These are phyloP conservation scores for Fusarium euwallaceae DNA, from an alignment of 2,329 filamentous ascomycete species.

Conservation along the genomic window DNA sequence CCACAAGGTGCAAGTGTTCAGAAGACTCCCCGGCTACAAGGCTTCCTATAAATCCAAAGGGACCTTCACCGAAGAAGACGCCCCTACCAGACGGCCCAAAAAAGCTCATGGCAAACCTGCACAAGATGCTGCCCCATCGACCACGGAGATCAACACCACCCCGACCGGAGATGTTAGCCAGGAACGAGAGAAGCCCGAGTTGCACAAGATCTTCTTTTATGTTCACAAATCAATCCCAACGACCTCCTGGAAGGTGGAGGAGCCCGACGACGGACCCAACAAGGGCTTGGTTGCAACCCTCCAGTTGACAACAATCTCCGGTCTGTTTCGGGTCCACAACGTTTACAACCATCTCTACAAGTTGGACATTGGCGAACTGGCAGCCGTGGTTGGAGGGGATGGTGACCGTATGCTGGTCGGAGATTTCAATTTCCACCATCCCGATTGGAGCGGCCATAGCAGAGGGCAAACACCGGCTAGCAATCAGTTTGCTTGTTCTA, in stretches of 20 bases:
- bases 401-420: constrained; percentile 1
- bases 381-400: not conserved
- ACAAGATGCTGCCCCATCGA: not conserved
- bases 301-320: not conserved
- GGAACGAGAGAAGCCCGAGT: not conserved
- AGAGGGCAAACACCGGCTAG: not conserved
- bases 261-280: not conserved
- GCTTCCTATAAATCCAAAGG: too few species aligned
- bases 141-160: not conserved
- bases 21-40: too few species aligned
- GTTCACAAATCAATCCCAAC: constrained; percentile 1
- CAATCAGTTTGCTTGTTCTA: not conserved
- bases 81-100: not conserved
- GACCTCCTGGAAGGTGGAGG: not conserved
- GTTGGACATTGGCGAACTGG: not conserved
- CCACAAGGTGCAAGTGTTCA: too few species aligned
- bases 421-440: constrained; percentile 14
- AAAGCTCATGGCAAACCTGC: too few species aligned
- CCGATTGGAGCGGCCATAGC: not conserved
- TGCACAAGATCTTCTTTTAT: not conserved
- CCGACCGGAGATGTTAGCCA: not conserved
- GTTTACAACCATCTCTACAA: not conserved
- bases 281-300: constrained; percentile 3
- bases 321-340: not conserved
- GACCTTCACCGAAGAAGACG: too few species aligned